These are phyloP conservation scores for Knoxdaviesia proteae DNA, from an alignment of 2,329 filamentous ascomycete genomes.

Conservation along the genomic window DNA sequence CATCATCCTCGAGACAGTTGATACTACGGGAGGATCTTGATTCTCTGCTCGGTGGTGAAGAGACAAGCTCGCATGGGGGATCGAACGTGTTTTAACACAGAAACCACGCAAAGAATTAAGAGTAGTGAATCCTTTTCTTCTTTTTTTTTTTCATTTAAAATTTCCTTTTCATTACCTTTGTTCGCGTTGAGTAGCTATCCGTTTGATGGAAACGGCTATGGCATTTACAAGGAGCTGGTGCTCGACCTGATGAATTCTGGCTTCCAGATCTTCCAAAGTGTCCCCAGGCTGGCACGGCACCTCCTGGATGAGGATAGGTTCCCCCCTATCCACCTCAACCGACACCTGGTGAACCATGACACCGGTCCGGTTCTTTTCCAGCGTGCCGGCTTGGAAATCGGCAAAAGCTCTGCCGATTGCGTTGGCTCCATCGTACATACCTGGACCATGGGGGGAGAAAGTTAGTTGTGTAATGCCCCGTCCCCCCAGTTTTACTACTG, in stretches of 20 bases:
- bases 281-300: conserved; percentile 45
- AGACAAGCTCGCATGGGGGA: too few relatives aligned
- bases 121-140: background rate
- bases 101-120: too few relatives aligned
- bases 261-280: conserved; percentile 42
- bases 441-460: conserved; percentile 13
- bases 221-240: conserved; percentile 64
- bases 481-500: background rate
- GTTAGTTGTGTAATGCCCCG: background rate
- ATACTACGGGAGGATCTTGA: too few relatives aligned
- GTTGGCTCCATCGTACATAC: conserved; percentile 53
- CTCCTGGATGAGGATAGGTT: conserved; percentile 49
- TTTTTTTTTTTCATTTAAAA: background rate
- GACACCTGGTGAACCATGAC: conserved; percentile 84
- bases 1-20: too few relatives aligned
- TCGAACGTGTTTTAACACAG: too few relatives aligned
- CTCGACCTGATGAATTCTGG: conserved; percentile 56
- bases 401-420: conserved; percentile 63
- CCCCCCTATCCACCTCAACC: conserved; percentile 58
- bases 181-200: background rate
- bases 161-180: background rate
- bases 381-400: conserved; percentile 42
- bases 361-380: conserved; percentile 51
- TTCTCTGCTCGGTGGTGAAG: too few relatives aligned
- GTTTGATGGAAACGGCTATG: conserved; percentile 17